Conservation (phyloP, 176 grass and related monocot genomes). For the Panicum miliaceum region DNA sequence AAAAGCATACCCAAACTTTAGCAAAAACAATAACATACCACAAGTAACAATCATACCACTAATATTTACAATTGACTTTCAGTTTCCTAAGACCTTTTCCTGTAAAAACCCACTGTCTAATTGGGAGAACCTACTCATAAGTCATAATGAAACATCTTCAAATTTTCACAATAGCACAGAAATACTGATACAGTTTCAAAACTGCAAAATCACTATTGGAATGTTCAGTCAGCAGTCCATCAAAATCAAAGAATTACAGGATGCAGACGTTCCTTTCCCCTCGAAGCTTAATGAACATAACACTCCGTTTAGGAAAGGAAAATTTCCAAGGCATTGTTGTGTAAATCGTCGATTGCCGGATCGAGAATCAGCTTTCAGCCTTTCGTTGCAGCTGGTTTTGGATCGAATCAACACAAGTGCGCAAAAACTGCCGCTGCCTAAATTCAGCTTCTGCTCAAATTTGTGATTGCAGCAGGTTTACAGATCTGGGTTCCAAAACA, state of each 20-base stretch:
- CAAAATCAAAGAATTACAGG: neutral
- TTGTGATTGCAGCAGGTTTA: neutral
- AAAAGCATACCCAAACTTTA: neutral
- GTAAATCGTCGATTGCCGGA: neutral
- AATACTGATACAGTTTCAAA: neutral
- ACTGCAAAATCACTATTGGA: neutral
- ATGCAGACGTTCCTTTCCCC: neutral
- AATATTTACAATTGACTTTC: neutral
- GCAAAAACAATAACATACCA: neutral
- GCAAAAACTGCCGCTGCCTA: neutral
- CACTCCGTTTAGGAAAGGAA: neutral
- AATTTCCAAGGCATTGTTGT: conserved; percentile 3
- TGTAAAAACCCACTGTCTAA: neutral
- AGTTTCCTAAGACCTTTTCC: neutral
- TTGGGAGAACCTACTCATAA: neutral
- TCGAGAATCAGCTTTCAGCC: neutral
- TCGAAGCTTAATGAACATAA: neutral
- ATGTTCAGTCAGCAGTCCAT: neutral
- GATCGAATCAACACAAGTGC: neutral
- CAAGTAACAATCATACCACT: neutral
- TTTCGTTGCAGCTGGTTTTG: neutral
- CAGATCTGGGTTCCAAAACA: conserved; percentile 30
- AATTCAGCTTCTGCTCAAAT: neutral
- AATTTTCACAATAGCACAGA: neutral
- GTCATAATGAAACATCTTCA: neutral